These are phyloP conservation scores for Amauroascus niger DNA, from an alignment of 2,329 filamentous ascomycete species.

Conservation along the genomic window DNA sequence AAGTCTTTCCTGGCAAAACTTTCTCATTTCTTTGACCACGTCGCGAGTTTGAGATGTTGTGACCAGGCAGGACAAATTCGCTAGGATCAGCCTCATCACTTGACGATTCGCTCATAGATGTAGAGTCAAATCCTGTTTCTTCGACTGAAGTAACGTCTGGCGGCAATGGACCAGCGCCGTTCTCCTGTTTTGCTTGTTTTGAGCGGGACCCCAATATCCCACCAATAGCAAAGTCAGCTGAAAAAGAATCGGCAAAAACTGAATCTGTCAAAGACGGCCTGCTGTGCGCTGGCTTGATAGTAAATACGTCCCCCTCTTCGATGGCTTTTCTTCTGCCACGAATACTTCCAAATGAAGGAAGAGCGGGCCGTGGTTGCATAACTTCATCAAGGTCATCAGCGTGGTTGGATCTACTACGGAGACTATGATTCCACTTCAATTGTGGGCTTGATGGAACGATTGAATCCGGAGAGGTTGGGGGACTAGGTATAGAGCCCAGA, in stretches of 20 bases:
- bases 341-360: constrained; percentile 57
- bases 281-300: constrained; percentile 21
- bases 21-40: background rate
- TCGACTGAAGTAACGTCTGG: constrained; percentile 63
- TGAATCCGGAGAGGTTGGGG: constrained; percentile 35
- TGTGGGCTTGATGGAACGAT: constrained; percentile 28
- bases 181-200: background rate
- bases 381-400: constrained; percentile 47
- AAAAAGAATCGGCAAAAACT: constrained; percentile 29
- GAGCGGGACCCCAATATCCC: constrained; percentile 37
- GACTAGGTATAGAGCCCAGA: constrained; percentile 37
- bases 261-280: constrained; percentile 17
- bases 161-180: constrained; percentile 56
- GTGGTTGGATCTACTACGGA: constrained; percentile 24
- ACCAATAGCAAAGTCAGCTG: constrained; percentile 44
- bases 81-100: constrained; percentile 29
- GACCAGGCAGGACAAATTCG: constrained; percentile 5
- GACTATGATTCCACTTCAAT: constrained; percentile 22
- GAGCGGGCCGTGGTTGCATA: constrained; percentile 49
- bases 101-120: constrained; percentile 41
- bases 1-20: background rate
- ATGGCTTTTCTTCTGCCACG: constrained; percentile 35
- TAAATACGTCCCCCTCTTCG: constrained; percentile 12
- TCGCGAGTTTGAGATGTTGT: background rate
- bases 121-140: constrained; percentile 53